Conservation (phyloP, 2,329 filamentous ascomycete genomes). For the Mycocentrospora acerina region DNA sequence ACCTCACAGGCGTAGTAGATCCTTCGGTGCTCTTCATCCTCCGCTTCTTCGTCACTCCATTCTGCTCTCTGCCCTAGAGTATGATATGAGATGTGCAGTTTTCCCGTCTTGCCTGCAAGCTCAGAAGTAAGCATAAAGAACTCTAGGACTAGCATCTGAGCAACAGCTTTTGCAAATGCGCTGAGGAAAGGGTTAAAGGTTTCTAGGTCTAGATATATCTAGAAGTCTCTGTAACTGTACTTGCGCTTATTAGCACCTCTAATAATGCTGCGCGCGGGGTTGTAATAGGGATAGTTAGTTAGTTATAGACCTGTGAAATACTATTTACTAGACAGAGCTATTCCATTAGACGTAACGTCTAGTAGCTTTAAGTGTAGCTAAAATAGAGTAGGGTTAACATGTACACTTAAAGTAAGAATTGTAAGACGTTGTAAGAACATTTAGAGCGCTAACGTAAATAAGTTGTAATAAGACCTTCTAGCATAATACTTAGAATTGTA, state of each 20-base stretch:
- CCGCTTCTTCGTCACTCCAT: conserved; percentile 5
- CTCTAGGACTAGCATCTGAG: conserved; percentile 12
- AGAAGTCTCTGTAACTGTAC: conserved; percentile 3
- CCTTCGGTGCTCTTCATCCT: conserved; percentile 1
- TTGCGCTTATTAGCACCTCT: no score
- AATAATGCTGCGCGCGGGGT: no score
- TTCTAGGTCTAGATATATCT: conserved; percentile 11
- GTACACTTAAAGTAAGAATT: no score
- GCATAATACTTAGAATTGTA: no score
- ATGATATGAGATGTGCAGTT: conserved; percentile 8
- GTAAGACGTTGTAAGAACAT: no score
- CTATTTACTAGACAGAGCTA: conserved; percentile 11
- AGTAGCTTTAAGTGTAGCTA: conserved; percentile 14
- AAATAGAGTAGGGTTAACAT: no score
- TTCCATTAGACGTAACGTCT: conserved; percentile 9
- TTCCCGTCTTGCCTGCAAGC: not conserved
- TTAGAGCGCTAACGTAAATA: no score
- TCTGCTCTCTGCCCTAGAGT: conserved; percentile 4
- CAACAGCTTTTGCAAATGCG: conserved; percentile 18
- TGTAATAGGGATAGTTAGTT: no score
- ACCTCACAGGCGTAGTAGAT: conserved; percentile 6
- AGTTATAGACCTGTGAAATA: conserved; percentile 11
- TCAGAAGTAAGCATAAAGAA: conserved; percentile 9
- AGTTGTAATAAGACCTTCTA: no score
- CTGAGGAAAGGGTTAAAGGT: conserved; percentile 16